These are phyloP conservation scores for Nepenthes gracilis DNA, from an alignment of 148 eudicot species.

Conservation along the genomic window DNA sequence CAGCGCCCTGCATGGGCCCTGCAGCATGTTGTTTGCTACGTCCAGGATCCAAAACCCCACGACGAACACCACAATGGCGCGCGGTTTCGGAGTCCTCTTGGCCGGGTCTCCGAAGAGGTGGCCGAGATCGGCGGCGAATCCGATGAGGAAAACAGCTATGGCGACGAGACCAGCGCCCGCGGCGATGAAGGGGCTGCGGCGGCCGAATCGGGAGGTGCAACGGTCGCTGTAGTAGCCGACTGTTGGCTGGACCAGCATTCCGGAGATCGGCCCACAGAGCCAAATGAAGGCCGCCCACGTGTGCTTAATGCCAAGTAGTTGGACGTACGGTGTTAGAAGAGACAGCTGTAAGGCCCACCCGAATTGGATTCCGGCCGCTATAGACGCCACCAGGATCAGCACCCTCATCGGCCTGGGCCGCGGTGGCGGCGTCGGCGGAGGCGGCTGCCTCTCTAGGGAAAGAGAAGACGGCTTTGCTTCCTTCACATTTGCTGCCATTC, in stretches of 20 bases:
- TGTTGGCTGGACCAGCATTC: slow-evolving; percentile 1
- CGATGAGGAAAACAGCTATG: slow-evolving; percentile 3
- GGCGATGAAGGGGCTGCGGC: slow-evolving; percentile 6
- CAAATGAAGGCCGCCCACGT: slow-evolving; percentile 4
- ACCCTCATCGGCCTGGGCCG: not conserved
- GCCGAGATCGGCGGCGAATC: slow-evolving; percentile 1
- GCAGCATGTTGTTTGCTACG: slow-evolving; percentile 9
- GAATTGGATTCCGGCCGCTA: slow-evolving; percentile 1
- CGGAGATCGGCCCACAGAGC: slow-evolving; percentile 3
- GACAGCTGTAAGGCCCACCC: slow-evolving; percentile 6
- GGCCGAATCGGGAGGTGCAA: slow-evolving; percentile 8
- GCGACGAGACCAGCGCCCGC: slow-evolving; percentile 2
- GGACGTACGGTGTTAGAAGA: slow-evolving; percentile 3
- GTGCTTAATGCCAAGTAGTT: slow-evolving; percentile 1
- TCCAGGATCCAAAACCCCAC: slow-evolving; percentile 10
- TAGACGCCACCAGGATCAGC: not conserved
- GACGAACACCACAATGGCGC: slow-evolving; percentile 5
- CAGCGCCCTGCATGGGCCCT: slow-evolving; percentile 3
- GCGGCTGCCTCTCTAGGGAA: not conserved
- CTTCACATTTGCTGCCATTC: not conserved
- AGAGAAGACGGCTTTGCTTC: not conserved
- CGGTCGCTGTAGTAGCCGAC: slow-evolving; percentile 5
- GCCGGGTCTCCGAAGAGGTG: not conserved
- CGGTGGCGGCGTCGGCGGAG: slow-evolving; percentile 6
- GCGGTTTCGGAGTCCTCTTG: not conserved